phyloP scores from a whole-genome alignment of 106 monocot genomes.

The Allium fistulosum region DNA sequence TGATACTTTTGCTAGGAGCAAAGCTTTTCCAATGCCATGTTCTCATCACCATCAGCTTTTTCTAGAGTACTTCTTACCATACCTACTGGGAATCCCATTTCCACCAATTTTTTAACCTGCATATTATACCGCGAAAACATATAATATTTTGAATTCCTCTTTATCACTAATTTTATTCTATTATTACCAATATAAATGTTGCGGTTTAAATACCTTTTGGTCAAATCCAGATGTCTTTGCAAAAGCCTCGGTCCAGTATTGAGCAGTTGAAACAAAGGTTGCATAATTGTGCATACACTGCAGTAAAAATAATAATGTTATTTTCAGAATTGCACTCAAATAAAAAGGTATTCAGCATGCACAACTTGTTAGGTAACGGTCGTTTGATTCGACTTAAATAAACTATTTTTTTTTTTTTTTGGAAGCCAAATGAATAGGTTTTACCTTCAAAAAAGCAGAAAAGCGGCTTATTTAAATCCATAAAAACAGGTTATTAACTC shows the following conservation, averaged over 20 bases:
- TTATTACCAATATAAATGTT: too few relatives aligned
- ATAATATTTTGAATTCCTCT: background rate
- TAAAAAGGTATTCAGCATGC: background rate
- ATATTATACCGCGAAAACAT: background rate
- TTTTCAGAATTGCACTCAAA: background rate
- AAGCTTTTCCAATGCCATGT: constrained; percentile 83
- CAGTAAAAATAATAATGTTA: background rate
- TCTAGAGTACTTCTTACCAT: constrained; percentile 60
- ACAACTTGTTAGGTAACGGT: too few relatives aligned
- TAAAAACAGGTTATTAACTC: too few relatives aligned
- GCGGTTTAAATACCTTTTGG: constrained; percentile 59
- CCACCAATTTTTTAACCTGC: constrained; percentile 82
- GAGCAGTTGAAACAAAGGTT: constrained; percentile 81
- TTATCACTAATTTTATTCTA: too few relatives aligned
- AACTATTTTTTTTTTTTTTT: too few relatives aligned
- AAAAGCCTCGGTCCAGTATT: constrained; percentile 93
- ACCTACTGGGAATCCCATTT: constrained; percentile 88
- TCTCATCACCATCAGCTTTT: constrained; percentile 85
- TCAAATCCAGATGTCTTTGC: constrained; percentile 74
- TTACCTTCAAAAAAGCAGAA: too few relatives aligned
- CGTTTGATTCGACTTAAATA: too few relatives aligned
- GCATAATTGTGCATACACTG: constrained; percentile 75
- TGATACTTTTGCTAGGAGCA: constrained; percentile 32
- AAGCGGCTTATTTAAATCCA: too few relatives aligned
- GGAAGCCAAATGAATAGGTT: too few relatives aligned